A percentile compares a stretch with the other conserved stretches of the same genome.
These are phyloP conservation scores for Cavenderia fasciculata DNA, from an alignment of 78 protist species.

Conservation along the genomic window DNA sequence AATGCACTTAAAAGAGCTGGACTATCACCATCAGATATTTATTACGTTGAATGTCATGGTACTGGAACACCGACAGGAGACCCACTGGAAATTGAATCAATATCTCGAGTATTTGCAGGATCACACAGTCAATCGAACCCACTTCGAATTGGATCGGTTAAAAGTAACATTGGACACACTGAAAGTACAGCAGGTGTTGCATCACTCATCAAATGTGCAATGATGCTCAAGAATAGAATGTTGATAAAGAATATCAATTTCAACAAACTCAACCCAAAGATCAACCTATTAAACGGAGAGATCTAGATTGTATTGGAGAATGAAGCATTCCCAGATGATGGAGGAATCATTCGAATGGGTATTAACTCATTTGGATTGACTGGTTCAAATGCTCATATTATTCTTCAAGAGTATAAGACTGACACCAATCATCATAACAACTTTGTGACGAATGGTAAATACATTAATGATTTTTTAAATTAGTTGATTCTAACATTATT, in stretches of 20 bases:
- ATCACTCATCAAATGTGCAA: constrained; percentile 40
- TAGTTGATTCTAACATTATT: background rate
- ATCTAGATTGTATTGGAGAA: constrained; percentile 19
- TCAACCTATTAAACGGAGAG: constrained; percentile 12
- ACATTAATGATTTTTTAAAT: background rate
- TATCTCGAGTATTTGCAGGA: constrained; percentile 8
- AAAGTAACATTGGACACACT: constrained; percentile 82
- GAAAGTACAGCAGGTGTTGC: constrained; percentile 83
- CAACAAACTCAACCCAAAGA: constrained; percentile 7
- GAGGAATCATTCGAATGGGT: constrained; percentile 36
- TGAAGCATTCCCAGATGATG: background rate
- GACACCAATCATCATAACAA: background rate
- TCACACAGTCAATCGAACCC: background rate
- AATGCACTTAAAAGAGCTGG: background rate
- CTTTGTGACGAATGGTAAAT: background rate
- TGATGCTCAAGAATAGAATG: constrained; percentile 13
- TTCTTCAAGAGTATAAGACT: constrained; percentile 16
- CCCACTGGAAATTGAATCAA: constrained; percentile 62
- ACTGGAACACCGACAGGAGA: constrained; percentile 85
- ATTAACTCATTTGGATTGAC: constrained; percentile 87
- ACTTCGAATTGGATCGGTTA: constrained; percentile 66
- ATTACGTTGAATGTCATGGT: constrained; percentile 68
- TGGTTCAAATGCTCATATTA: constrained; percentile 82
- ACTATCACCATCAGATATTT: background rate
- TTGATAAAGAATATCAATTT: constrained; percentile 31